Conservation (phyloP, 768 basidiomycete genomes). For the Holtermannia corniformis region DNA sequence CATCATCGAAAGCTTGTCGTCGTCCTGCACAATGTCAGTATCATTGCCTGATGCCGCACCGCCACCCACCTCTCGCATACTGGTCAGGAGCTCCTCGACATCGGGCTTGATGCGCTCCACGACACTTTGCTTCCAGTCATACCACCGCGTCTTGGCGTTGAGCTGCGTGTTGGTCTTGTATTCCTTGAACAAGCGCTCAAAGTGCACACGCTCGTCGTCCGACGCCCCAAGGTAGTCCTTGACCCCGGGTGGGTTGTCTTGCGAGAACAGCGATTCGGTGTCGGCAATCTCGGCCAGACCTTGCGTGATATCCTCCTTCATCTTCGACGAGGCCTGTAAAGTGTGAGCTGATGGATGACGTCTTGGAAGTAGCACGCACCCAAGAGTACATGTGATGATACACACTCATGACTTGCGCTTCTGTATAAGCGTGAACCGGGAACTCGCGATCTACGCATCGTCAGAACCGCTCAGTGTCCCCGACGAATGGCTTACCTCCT, state of each 20-base stretch:
- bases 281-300: conserved; percentile 12
- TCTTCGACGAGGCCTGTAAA: conserved; percentile 31
- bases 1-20: conserved; percentile 20
- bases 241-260: conserved; percentile 35
- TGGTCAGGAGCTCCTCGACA: conserved; percentile 19
- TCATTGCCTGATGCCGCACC: background rate
- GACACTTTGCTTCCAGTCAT: conserved; percentile 37
- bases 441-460: conserved; percentile 24
- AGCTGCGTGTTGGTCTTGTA: conserved; percentile 40
- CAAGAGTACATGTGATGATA: conserved; percentile 39
- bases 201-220: conserved; percentile 40
- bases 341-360: background rate
- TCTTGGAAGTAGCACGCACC: conserved; percentile 15
- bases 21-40: conserved; percentile 19
- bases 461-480: conserved; percentile 3
- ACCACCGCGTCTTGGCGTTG: conserved; percentile 36
- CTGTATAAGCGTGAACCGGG: conserved; percentile 32
- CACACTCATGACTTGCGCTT: conserved; percentile 26
- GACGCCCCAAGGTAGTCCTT: conserved; percentile 38
- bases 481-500: conserved; percentile 4
- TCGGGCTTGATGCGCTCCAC: conserved; percentile 28
- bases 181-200: conserved; percentile 34
- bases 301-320: conserved; percentile 30
- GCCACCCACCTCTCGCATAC: conserved; percentile 28
- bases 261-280: conserved; percentile 10